Conservation (phyloP, 345 rosid species). For the Erodium maritimum region DNA sequence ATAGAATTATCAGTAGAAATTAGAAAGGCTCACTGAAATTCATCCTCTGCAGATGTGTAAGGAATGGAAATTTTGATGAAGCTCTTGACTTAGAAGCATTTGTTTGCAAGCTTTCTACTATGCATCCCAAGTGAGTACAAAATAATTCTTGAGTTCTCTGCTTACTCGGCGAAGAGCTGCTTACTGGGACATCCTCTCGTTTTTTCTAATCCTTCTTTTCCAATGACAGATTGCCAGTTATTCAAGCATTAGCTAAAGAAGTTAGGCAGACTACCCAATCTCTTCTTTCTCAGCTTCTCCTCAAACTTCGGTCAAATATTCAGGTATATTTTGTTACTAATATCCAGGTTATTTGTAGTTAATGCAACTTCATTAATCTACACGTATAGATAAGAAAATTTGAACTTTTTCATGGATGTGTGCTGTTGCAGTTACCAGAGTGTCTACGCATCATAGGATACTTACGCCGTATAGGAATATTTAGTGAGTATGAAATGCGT, state of each 20-base stretch:
- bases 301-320: slow-evolving; percentile 83
- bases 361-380: background rate
- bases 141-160: slow-evolving; percentile 2
- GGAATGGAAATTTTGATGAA: slow-evolving; percentile 94
- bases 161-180: slow-evolving; percentile 11
- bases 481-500: slow-evolving; percentile 90
- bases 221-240: slow-evolving; percentile 57
- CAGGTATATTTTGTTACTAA: slow-evolving; percentile 38
- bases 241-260: slow-evolving; percentile 82
- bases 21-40: no score
- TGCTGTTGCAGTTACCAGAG: slow-evolving; percentile 64
- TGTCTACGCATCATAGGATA: slow-evolving; percentile 95
- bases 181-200: slow-evolving; percentile 5
- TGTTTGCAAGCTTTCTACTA: slow-evolving; percentile 75
- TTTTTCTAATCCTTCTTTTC: slow-evolving; percentile 4
- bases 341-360: slow-evolving; percentile 3
- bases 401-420: slow-evolving; percentile 5
- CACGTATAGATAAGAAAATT: slow-evolving; percentile 4
- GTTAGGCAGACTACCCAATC: slow-evolving; percentile 90
- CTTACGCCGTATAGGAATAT: slow-evolving; percentile 82
- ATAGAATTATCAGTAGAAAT: no score
- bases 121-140: slow-evolving; percentile 89
- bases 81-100: slow-evolving; percentile 96
- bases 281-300: slow-evolving; percentile 86
- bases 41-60: slow-evolving; percentile 54